Evolutionary conservation across 2,329 filamentous ascomycete species (phyloP), one percentile per base, ranked within the genome.

Genomic region (Polychaeton citri): DNA sequence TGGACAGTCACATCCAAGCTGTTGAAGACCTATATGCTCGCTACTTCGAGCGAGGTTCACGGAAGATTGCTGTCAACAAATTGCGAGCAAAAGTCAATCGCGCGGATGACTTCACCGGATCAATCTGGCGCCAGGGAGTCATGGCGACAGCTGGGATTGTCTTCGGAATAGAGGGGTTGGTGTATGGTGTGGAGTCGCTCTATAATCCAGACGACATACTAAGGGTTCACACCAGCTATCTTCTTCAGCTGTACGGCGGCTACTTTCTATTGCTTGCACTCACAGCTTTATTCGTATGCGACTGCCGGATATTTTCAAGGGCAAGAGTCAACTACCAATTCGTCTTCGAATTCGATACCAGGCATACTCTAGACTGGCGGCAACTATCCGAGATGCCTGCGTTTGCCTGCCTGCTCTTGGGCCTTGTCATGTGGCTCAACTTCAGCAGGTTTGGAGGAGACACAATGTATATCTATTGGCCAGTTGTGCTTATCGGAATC

Each of bases 261-360:
- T 95, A 92, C 57, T 92, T 94, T 49, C 66, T 96, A 19, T 77
- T 84, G 58, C 69, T 92, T 4, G 69, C 85, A 31, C 66, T 96
- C 15, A 79, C 92, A 51, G 64, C 80, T 7, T 63, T 92, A n/a
- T 96, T 96, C 53, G 85, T 81, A 51, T 51, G 94, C 21, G 79
- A 86, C 51, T 93, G 87, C 55, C 76, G 78, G 38, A 62, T 93
- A 12, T 98, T 88, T 85, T 75, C 76, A 5, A 66, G 65, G 35
- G 77, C 79, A 55, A 92, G 88, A 59, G 83, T 98, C 60, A 98
- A 98, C 55, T 96, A 96, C 56, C 74, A 80, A 36, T 95, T 95
- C 58, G 34, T 41, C 28, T 98, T 98, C 53, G 90, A 98, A 61
- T 90, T 94, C 53, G 87, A 96, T 63, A 78, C 79, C 36, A 72